Base-by-base conservation (phyloP, 1,284 basidiomycete genomes). In the Coniophora puteana region DNA sequence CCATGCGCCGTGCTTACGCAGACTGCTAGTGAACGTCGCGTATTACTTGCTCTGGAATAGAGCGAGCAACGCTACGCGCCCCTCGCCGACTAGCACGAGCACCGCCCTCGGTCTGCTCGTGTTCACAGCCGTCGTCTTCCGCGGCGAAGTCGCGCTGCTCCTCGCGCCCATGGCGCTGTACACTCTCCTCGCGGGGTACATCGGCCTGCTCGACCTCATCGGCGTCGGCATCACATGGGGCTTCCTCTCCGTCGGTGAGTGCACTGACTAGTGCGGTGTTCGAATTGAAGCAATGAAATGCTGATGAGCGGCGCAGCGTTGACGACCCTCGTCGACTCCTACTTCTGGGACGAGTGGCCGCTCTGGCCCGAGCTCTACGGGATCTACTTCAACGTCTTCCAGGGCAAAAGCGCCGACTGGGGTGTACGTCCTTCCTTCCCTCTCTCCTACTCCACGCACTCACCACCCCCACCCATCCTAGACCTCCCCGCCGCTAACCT, bases 341-440 rank as follows among this genome's bases (percentile, higher is more conserved):
- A 86, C 63, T 89, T 96, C 58, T 98, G 94, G 93, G 61, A 69
- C 36, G 59, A 63, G 47, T 71, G 68, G 55, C 69, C 76, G 6
- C 57, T 93, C 1, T 97, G 93, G 93, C 95, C 95, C 0, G 96
- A 99, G 58, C 67, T 92, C 12, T 69, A 79, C 4, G 78, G 82
- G 1, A 52, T 94, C 16, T 78, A 85, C 48, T 99, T 93, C 71
- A 99, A 99, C 56, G 80, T 97, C 18, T 68, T 86, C 13, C 65
- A 92, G 57, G 92, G 93, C 17, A 90, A 95, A 58, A 86, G 88
- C 34, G 68, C 82, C 0, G 82, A 95, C 20, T 99, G 95, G 95
- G 95, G 96, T 48, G 87, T 94, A 60, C 62, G 85, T 72, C 3
- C 11, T 16, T 39, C 29, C 26, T 34, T 18, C 6, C 37, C 33